These are phyloP conservation scores for Ganoderma leucocontextum DNA, from an alignment of 1,284 basidiomycete genomes.

Conservation along the genomic window DNA sequence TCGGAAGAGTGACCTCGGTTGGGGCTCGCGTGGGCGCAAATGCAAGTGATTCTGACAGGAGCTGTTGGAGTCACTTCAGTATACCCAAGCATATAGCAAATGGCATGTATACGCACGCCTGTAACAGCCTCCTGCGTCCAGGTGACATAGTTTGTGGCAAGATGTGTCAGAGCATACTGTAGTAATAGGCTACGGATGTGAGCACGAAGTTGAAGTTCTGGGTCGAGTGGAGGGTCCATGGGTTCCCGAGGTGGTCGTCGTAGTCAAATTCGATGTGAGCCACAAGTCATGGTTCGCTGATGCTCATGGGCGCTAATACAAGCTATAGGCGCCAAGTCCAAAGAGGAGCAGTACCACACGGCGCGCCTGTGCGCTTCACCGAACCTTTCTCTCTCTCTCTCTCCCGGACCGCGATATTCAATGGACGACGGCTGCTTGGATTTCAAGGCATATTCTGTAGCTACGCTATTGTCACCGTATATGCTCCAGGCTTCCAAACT, in stretches of 20 bases:
- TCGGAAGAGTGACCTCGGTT: conserved; percentile 54
- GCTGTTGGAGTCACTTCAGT: conserved; percentile 40
- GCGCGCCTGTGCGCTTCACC: too few relatives aligned
- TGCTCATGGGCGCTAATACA: neutral
- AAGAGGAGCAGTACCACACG: too few relatives aligned
- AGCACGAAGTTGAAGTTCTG: conserved; percentile 46
- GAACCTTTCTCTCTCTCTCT: too few relatives aligned
- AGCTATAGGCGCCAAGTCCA: too few relatives aligned
- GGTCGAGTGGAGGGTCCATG: conserved; percentile 22
- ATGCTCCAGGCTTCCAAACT: too few relatives aligned
- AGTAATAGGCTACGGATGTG: conserved; percentile 64
- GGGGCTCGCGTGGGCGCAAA: conserved; percentile 57
- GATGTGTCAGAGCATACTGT: conserved; percentile 60
- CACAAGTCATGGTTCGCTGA: too few relatives aligned
- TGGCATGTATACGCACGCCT: conserved; percentile 46
- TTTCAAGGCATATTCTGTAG: too few relatives aligned
- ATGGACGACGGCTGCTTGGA: too few relatives aligned
- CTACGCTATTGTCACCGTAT: neutral
- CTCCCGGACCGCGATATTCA: too few relatives aligned
- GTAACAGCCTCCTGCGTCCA: conserved; percentile 58
- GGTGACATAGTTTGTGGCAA: conserved; percentile 62
- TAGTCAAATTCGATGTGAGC: neutral
- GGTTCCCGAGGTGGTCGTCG: neutral
- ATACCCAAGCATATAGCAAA: neutral
- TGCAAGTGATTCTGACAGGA: conserved; percentile 51